phyloP scores from a whole-genome alignment of 2,329 filamentous ascomycete species.

The Fusarium redolens region DNA sequence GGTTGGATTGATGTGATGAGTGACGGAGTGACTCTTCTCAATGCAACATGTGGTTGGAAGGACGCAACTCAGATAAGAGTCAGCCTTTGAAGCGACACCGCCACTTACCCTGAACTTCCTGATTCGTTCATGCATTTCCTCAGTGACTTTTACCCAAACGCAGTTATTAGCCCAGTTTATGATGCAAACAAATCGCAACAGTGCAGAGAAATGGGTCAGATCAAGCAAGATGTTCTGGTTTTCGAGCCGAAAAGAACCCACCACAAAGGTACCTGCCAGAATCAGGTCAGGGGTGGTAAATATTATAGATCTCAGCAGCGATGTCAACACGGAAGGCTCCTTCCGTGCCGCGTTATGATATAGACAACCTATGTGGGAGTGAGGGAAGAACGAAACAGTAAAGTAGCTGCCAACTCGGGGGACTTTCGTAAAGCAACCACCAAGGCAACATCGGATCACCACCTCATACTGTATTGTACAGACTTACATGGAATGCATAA shows the following conservation, averaged over 20 bases:
- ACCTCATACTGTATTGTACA: not conserved
- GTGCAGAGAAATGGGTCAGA: not conserved
- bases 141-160: constrained; percentile 1
- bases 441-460: not conserved
- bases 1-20: not conserved
- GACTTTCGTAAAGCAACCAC: not conserved
- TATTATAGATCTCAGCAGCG: not conserved
- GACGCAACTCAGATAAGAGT: not conserved
- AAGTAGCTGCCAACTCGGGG: not conserved
- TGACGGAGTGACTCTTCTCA: constrained; percentile 6
- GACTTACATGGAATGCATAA: not conserved
- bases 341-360: not conserved
- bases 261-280: not conserved
- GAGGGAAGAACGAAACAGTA: not conserved
- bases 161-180: not conserved
- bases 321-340: not conserved
- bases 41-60: not conserved
- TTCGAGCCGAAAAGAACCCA: not conserved
- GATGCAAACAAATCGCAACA: not conserved
- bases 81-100: not conserved
- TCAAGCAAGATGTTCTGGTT: not conserved
- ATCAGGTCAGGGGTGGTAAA: not conserved
- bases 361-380: not conserved
- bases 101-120: constrained; percentile 7
- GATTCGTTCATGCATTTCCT: constrained; percentile 11